Base-by-base conservation (phyloP, 2,329 filamentous ascomycete species). In the Didymella keratinophila region DNA sequence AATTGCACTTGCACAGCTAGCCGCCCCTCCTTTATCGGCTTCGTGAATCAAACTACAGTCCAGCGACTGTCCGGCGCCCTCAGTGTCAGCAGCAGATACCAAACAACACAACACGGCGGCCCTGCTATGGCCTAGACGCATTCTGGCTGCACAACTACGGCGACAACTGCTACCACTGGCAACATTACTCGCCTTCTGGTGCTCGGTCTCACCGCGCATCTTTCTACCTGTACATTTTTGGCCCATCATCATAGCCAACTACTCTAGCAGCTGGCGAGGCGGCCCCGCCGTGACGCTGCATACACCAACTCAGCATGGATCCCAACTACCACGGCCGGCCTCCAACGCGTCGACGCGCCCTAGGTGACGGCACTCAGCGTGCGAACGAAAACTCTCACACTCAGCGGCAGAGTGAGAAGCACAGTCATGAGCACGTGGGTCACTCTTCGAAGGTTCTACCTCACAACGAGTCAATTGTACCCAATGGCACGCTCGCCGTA, bases 381-480 rank as follows among this genome's bases (percentile, higher is more conserved):
- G 72, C 67, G 36, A 78, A 78, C 53, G 64, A 73, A 52, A 63
- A 62, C 47, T 43, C 64, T 51, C 65, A 58, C 45, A 53, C 61
- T 16, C 70, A 61, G 34, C 63, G 59, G 7, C 63, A 45, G 7
- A 56, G 56, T n/a, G 66, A 67, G 30, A 72, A 74, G 60, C 56
- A 58, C 18, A 62, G 52, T 55, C 49, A 56, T 18, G 62, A 65
- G 18, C 45, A 56, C 36, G 39, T 52, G 30, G 61, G 63, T n/a
- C 65, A 70, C 18, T 64, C 65, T 18, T 60, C 69, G 2, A 55
- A 58, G 21, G 50, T 47, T n/a, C 63, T 77, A 3, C 78, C 80
- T 1, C 79, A 79, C 71, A 80, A 81, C 56, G 77, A 81, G 68
- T 80, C 78, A 2, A 67, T 81, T 37, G 74, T 77, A 11, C 71